phyloP scores from a whole-genome alignment of 257 asterid species.

The Fraxinus anomala region DNA sequence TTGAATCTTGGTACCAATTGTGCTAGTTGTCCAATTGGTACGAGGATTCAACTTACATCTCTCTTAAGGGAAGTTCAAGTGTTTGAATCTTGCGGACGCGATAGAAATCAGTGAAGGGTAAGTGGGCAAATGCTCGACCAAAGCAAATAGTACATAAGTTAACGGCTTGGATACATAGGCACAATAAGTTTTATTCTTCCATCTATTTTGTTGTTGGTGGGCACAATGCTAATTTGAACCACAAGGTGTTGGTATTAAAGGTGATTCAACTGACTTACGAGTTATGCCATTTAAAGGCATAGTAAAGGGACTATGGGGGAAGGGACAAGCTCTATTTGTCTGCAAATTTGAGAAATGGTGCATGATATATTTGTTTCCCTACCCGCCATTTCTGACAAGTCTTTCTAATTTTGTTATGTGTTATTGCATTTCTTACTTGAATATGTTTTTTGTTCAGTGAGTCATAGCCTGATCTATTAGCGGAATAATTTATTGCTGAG shows the following conservation, averaged over 20 bases:
- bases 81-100: too few species aligned
- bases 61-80: too few species aligned
- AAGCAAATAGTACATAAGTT: too few species aligned
- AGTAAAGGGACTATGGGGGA: slow-evolving; percentile 1
- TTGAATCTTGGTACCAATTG: too few species aligned
- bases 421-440: slow-evolving; percentile 10
- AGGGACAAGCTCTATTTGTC: neutral
- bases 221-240: neutral
- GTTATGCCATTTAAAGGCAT: slow-evolving; percentile 9
- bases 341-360: neutral
- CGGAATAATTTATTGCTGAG: neutral
- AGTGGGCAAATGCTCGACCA: too few species aligned
- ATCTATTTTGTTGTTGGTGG: slow-evolving; percentile 11
- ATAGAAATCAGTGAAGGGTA: too few species aligned
- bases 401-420: neutral
- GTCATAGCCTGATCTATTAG: neutral
- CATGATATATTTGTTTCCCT: slow-evolving; percentile 18
- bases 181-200: neutral
- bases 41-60: too few species aligned
- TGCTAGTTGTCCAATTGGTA: too few species aligned
- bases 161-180: too few species aligned
- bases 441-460: neutral
- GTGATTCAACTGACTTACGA: slow-evolving; percentile 1
- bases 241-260: slow-evolving; percentile 17
- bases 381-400: too few species aligned